Conservation (phyloP, 495 filamentous ascomycete species). For the Neurospora tetraspora region DNA sequence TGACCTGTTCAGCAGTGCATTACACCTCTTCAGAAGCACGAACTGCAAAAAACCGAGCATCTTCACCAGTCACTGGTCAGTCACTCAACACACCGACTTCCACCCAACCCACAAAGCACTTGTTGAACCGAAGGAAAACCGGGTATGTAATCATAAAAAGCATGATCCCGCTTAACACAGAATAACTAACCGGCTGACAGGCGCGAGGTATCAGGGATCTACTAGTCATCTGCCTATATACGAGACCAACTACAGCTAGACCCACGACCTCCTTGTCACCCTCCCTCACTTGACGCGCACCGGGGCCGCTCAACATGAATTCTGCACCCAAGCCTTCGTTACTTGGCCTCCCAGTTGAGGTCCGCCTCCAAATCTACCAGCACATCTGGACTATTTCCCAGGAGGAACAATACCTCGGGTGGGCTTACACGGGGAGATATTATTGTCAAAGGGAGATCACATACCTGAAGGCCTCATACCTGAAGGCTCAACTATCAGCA, state of each 20-base stretch:
- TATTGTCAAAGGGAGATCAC: background rate
- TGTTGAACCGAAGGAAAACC: background rate
- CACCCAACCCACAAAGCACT: no score
- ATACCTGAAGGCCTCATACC: background rate
- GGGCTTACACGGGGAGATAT: background rate
- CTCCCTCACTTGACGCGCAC: background rate
- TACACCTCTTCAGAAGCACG: no score
- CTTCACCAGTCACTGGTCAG: no score
- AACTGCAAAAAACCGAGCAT: no score
- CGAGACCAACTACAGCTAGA: background rate
- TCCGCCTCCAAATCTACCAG: background rate
- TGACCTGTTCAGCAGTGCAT: no score
- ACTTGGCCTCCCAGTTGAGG: background rate
- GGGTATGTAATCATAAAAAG: background rate
- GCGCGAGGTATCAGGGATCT: background rate
- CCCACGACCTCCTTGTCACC: background rate
- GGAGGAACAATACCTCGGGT: background rate
- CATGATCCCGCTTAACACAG: background rate
- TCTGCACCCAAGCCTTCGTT: background rate
- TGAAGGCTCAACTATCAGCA: background rate
- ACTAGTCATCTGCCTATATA: background rate
- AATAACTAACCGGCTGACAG: background rate
- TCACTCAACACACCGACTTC: no score
- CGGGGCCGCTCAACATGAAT: background rate
- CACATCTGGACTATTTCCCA: background rate